A percentile compares a stretch with the other conserved stretches of the same genome.
phyloP scores from a whole-genome alignment of 768 basidiomycete genomes.

The Lepiota venenata region DNA sequence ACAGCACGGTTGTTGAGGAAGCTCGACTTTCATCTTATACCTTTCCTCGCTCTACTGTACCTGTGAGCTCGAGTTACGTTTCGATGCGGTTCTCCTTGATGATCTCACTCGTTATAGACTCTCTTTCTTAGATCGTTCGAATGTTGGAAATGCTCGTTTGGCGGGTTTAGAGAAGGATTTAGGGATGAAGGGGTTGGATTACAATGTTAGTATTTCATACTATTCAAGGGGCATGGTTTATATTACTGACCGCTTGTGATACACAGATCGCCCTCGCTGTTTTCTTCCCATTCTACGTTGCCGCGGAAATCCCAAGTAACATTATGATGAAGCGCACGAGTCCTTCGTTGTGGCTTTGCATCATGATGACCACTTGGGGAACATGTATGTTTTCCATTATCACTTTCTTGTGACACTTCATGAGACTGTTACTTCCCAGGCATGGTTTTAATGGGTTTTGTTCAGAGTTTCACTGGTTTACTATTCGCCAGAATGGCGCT shows the following conservation, averaged over 20 bases:
- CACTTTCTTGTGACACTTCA: too few species aligned
- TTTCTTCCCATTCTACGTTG: constrained; percentile 29
- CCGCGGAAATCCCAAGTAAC: constrained; percentile 29
- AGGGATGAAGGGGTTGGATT: constrained; percentile 24
- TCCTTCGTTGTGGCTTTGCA: constrained; percentile 28
- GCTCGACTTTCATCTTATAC: constrained; percentile 29
- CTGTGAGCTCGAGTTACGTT: constrained; percentile 17
- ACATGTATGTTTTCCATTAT: constrained; percentile 18
- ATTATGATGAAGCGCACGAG: constrained; percentile 32
- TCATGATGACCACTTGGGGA: constrained; percentile 31
- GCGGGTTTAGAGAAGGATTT: constrained; percentile 24
- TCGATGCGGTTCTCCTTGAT: neutral
- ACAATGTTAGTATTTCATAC: constrained; percentile 18
- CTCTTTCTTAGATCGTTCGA: constrained; percentile 28
- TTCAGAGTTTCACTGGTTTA: constrained; percentile 21
- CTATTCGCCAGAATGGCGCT: constrained; percentile 24
- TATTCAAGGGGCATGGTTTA: neutral
- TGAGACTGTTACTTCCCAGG: constrained; percentile 12
- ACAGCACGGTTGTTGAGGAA: constrained; percentile 22
- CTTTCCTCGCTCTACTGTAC: constrained; percentile 28
- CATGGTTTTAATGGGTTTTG: constrained; percentile 29
- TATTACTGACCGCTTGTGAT: neutral
- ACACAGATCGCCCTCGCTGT: constrained; percentile 26
- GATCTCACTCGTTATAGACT: constrained; percentile 17
- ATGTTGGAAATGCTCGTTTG: constrained; percentile 30